Evolutionary conservation across 306 rosid species (phyloP), one percentile per base, ranked within the genome.

Genomic region (Cicer yamashitae): DNA sequence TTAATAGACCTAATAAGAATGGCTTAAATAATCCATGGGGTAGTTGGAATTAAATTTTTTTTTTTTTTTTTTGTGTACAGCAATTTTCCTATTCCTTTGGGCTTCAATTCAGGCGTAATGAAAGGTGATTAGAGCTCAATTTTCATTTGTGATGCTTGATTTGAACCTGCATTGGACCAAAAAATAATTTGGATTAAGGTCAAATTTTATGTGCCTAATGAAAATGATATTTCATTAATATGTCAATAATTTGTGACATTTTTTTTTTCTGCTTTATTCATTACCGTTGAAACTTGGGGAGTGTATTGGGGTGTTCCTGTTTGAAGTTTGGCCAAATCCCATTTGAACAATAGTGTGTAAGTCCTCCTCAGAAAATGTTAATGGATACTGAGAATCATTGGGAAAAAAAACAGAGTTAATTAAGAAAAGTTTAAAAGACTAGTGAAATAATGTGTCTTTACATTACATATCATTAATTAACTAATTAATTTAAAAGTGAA

Each of bases 311-410:
- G 88, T 61, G 69, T 87, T 88, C 59, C 84, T 79, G 70, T 63
- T 80, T 20, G 77, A 76, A 83, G 77, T 87, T 85, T 88, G 97
- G 74, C 90, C 86, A 73, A 85, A 84, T 4, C 98, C 96, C 99
- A 92, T 94, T 25, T 94, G 96, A 59, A 94, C 99, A 78, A 94
- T 86, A 68, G 84, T 86, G 77, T 91, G 86, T 22, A 94, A 87
- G 17, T 92, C 97, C 43, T 94, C 99, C 78, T 90, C 99, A 66
- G 81, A 87, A 67, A 92, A 90, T 47, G 83, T 73, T 20, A 78
- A 51, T 80, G 91, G 90, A 84, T 44, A 88, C 97, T 92, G 89
- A 13, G 14, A 70, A 59, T 17, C n/a, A 71, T 53, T 56, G 46
- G 6, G 52, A 37, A 67, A 6, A 37, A 34, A 9, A 43, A 10